Evolutionary conservation across 768 basidiomycete genomes (phyloP).

Genomic region (Rhodotorula taiwanensis): DNA sequence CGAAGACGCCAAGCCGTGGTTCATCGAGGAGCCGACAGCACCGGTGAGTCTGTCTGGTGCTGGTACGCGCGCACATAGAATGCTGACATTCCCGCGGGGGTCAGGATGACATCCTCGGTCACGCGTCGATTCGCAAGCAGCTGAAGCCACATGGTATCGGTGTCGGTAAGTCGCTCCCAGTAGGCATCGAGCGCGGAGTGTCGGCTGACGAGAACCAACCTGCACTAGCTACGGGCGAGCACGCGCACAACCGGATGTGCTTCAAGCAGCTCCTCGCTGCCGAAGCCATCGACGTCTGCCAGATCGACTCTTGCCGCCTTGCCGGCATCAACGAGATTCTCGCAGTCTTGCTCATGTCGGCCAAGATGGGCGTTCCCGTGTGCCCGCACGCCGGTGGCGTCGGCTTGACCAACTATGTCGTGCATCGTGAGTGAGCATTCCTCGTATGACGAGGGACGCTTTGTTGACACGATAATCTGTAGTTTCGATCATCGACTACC

Average conservation of each 20-base stretch:
- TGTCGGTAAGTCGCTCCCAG: constrained; percentile 53
- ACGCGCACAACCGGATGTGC: constrained; percentile 88
- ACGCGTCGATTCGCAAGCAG: constrained; percentile 59
- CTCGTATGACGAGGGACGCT: background rate
- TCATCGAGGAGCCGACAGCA: constrained; percentile 89
- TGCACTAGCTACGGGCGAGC: constrained; percentile 90
- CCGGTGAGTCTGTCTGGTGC: constrained; percentile 46
- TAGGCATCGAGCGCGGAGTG: too few relatives aligned
- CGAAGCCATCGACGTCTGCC: constrained; percentile 87
- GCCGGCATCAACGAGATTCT: constrained; percentile 89
- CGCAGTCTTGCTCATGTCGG: constrained; percentile 78
- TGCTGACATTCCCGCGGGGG: too few relatives aligned
- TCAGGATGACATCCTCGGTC: constrained; percentile 75
- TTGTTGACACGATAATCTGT: too few relatives aligned
- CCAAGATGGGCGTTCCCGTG: constrained; percentile 53
- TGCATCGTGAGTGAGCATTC: constrained; percentile 58
- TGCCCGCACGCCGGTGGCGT: constrained; percentile 95
- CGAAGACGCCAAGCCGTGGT: constrained; percentile 81
- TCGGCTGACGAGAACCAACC: too few relatives aligned
- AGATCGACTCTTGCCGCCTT: constrained; percentile 89
- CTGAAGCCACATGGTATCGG: constrained; percentile 74
- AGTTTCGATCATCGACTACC: constrained; percentile 78
- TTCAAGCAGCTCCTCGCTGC: constrained; percentile 86
- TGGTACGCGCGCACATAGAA: too few relatives aligned
- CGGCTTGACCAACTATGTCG: constrained; percentile 85